phyloP scores from a whole-genome alignment of 352 stramenopile species.

The Phytophthora hibernalis region DNA sequence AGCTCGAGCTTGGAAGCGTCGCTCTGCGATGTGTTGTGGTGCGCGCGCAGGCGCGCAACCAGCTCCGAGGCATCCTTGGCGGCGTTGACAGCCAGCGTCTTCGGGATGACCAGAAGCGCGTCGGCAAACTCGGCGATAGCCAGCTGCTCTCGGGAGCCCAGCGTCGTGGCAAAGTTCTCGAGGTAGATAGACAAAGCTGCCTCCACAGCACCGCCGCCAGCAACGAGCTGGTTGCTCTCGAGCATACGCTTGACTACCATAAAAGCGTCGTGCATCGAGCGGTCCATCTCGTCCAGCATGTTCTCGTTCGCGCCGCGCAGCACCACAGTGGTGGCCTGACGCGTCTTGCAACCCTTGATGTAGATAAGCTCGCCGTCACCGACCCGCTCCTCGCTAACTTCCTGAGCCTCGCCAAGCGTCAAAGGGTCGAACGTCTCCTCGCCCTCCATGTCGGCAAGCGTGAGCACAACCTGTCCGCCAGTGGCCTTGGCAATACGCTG shows the following conservation, averaged over 20 bases:
- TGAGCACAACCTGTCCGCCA: conserved; percentile 96
- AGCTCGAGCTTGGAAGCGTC: conserved; percentile 79
- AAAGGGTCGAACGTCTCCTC: conserved; percentile 96
- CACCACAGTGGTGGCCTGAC: conserved; percentile 96
- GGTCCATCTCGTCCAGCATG: conserved; percentile 99
- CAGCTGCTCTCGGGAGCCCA: conserved; percentile 98
- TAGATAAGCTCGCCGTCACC: conserved; percentile 99
- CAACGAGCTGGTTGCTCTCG: conserved; percentile 99
- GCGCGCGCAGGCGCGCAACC: conserved; percentile 95
- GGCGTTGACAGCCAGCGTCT: conserved; percentile 99
- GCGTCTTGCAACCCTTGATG: conserved; percentile 96
- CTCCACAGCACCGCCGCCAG: conserved; percentile 98
- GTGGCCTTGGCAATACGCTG: conserved; percentile 99
- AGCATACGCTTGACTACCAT: conserved; percentile 99
- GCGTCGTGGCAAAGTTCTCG: conserved; percentile 97
- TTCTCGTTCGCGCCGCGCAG: conserved; percentile 99
- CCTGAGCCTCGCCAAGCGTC: conserved; percentile 92
- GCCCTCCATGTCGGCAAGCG: conserved; percentile 98
- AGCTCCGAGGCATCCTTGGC: conserved; percentile 99
- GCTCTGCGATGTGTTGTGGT: conserved; percentile 97
- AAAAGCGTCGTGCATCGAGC: conserved; percentile 98
- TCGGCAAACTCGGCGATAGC: conserved; percentile 99
- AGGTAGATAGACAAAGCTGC: conserved; percentile 98
- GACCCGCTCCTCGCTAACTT: conserved; percentile 97
- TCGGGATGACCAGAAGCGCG: conserved; percentile 98